Evolutionary conservation across 2,329 filamentous ascomycete species (phyloP), one percentile per base, ranked within the genome.

Genomic region (Dothidotthia symphoricarpi): DNA sequence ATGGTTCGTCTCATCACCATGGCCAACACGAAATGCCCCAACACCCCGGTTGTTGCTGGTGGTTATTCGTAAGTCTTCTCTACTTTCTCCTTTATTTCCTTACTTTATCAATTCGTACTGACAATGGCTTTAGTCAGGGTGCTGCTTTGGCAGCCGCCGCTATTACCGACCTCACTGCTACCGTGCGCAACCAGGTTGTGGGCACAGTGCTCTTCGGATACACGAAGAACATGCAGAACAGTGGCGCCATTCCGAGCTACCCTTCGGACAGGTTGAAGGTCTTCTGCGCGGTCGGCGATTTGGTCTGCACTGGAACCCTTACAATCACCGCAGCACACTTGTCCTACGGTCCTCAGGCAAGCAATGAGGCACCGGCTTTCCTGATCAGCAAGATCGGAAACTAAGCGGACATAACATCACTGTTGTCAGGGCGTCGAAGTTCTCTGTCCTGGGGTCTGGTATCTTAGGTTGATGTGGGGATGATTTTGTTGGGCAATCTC

Each of bases 121-220:
- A 49, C 27, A 16, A 4, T 2, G 3, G 4, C 15, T 2, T 3
- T 24, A 68, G 61, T 24, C 68, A 71, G 57, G 67, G 68, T 28
- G 56, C 64, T 7, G 68, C 68, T 13, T 47, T 69, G 24, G 66
- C 67, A 10, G 64, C 64, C 12, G 59, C 55, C 12, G 54, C 66
- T 1, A 55, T 70, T 28, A 48, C 55, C 17, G 48, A 53, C 9
- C 54, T 64, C 5, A 49, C 51, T n/a, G 16, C 48, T 10, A 46
- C 48, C 2, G 56, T 67, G 13, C 59, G 56, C 40, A 39, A 54
- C 26, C 55, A 61, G 28, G 52, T 69, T 39, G 60, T 62, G n/a
- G 68, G 67, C 12, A 55, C 65, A 2, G 66, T 69, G 8, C 53
- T 69, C 14, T 70, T 67, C 31, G 67, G 68, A 11, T 66, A 71